A percentile compares a stretch with the other conserved stretches of the same genome.
phyloP scores from a whole-genome alignment of 2,329 filamentous ascomycete genomes.

The Xylaria sp. region DNA sequence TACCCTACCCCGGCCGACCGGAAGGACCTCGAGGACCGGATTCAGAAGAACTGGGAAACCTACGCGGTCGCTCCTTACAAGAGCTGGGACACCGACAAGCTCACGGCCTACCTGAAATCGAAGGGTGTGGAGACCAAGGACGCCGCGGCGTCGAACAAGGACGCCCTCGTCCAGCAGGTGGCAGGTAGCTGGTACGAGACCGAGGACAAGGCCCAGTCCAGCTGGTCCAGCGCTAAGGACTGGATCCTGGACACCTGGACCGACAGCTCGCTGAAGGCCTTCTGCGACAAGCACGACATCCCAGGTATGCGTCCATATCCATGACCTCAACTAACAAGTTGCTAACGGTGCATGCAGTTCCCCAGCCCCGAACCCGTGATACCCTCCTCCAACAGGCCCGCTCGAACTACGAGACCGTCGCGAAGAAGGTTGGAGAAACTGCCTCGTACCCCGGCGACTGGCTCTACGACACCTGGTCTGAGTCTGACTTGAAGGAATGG shows the following conservation, averaged over 20 bases:
- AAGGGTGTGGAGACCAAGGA: conserved; percentile 73
- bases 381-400: conserved; percentile 76
- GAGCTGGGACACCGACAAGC: conserved; percentile 72
- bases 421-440: conserved; percentile 75
- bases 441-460: conserved; percentile 90
- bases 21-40: conserved; percentile 89
- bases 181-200: conserved; percentile 77
- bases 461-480: conserved; percentile 89
- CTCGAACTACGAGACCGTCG: conserved; percentile 76
- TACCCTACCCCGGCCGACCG: conserved; percentile 90
- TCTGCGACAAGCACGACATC: conserved; percentile 86
- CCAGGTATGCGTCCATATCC: conserved; percentile 53
- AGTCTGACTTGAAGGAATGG: conserved; percentile 93
- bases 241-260: conserved; percentile 97
- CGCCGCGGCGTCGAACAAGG: conserved; percentile 67
- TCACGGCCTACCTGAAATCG: conserved; percentile 67
- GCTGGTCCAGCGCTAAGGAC: conserved; percentile 74
- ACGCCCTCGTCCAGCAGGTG: conserved; percentile 69
- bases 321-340: not conserved
- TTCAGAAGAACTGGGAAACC: conserved; percentile 86
- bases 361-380: conserved; percentile 85
- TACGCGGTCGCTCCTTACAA: conserved; percentile 76
- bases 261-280: conserved; percentile 90
- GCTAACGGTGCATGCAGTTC: conserved; percentile 50
- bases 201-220: conserved; percentile 73